Base-by-base conservation (phyloP, 495 filamentous ascomycete genomes). In the Talaromyces ruber region DNA sequence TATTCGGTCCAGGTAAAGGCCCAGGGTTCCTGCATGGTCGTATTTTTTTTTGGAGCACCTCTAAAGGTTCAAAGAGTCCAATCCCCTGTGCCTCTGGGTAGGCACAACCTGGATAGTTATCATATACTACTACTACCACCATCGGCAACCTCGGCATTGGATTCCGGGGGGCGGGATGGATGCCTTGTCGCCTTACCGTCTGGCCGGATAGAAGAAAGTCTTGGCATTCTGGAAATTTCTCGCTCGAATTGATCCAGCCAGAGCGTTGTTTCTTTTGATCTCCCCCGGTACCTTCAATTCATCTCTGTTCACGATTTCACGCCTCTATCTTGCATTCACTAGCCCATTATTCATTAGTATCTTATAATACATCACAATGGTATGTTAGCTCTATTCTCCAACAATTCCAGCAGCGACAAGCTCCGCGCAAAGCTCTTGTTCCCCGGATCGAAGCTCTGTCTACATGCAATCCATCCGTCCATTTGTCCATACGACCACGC, bases 211-310 rank as follows among this genome's bases (percentile, higher is more conserved):
- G 12, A 24, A 16, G 60, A 56, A 60, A 68, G 77, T 74, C 77
- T 80, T 80, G 77, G 77, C 77, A 80, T 80, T 80, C 77, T 80
- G 77, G 77, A 80, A 80, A 80, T 79, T 80, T 80, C 77, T 79
- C 76, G 70, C 67, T 24, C 60, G 39, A 47, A 26, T 29, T 45
- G 24, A 16, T 60, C 24, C 26, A 21, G 34, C 34, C 34, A 39
- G 16, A 39, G 34, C 34, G 61, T 59, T 37, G 21, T 43, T 26
- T 47, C 34, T 59, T 22, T 28, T 25, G 51, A 54, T 47, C 43
- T 47, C 51, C 28, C 18, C 29, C 14, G 4, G 14, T 25, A 16
- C 2, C n/a, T 34, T 30, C 29, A 25, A 18, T 18, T 57, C 28
- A 21, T 57, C 29, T 12, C 4, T 12, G 2, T 34, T 11, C 54